Percentiles rank a stretch among this genome's conserved stretches.
phyloP scores from a whole-genome alignment of 148 eudicot species.

The Polygonum maritimum region DNA sequence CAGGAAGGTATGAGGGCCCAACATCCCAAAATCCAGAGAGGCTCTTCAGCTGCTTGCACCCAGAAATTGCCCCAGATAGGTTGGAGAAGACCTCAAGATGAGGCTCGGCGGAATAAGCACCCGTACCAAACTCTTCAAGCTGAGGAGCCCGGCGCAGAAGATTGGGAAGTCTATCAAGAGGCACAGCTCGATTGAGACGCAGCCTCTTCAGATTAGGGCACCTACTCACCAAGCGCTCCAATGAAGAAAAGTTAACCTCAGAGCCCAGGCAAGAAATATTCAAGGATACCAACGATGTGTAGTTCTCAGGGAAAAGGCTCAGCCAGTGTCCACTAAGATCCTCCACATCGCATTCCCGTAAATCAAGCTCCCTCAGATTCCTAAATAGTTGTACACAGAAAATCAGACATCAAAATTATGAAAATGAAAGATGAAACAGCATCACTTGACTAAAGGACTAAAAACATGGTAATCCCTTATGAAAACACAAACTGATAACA shows the following conservation, averaged over 20 bases:
- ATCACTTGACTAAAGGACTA: not conserved
- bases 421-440: not conserved
- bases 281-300: conserved; percentile 69
- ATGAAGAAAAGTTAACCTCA: conserved; percentile 63
- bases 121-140: conserved; percentile 71
- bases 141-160: conserved; percentile 69
- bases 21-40: conserved; percentile 89
- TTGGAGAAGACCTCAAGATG: conserved; percentile 48
- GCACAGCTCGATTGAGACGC: conserved; percentile 72
- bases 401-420: not conserved
- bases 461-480: not conserved
- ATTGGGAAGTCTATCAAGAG: conserved; percentile 59
- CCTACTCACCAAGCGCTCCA: conserved; percentile 71
- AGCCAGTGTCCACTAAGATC: conserved; percentile 92
- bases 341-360: conserved; percentile 87
- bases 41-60: conserved; percentile 61
- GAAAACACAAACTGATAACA: not conserved
- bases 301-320: conserved; percentile 71
- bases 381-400: conserved; percentile 22
- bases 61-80: conserved; percentile 47
- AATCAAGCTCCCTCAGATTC: conserved; percentile 67
- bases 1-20: conserved; percentile 70
- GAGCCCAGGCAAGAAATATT: conserved; percentile 73
- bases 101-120: conserved; percentile 62
- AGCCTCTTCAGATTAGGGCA: conserved; percentile 69